Conservation (phyloP, 2,329 filamentous ascomycete species). For the Plenodomus tracheiphilus region DNA sequence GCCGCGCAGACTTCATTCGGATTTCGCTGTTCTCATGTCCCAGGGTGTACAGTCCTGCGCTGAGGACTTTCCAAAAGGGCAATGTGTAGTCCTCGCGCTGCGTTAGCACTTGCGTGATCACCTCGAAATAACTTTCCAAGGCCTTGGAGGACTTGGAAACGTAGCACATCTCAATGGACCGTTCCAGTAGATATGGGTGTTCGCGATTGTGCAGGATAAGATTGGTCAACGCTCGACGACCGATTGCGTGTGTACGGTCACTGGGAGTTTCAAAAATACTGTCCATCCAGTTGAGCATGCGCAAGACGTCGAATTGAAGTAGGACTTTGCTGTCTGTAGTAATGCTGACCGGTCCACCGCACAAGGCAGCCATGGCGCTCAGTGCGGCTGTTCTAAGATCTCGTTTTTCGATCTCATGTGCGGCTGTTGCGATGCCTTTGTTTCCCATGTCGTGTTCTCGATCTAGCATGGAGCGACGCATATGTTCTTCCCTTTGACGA, state of each 20-base stretch:
- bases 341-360: slow-evolving; percentile 79
- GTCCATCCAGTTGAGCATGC: slow-evolving; percentile 94
- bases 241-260: slow-evolving; percentile 89
- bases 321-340: slow-evolving; percentile 85
- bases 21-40: slow-evolving; percentile 91
- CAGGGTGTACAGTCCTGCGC: slow-evolving; percentile 85
- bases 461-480: slow-evolving; percentile 82
- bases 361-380: slow-evolving; percentile 93
- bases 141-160: slow-evolving; percentile 78
- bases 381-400: slow-evolving; percentile 88
- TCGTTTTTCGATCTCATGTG: slow-evolving; percentile 95
- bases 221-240: slow-evolving; percentile 84
- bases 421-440: slow-evolving; percentile 77
- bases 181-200: slow-evolving; percentile 80
- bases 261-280: slow-evolving; percentile 91
- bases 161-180: slow-evolving; percentile 92
- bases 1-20: slow-evolving; percentile 79
- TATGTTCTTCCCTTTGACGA: slow-evolving; percentile 78
- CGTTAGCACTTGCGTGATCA: slow-evolving; percentile 83
- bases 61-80: slow-evolving; percentile 88
- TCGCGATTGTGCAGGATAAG: slow-evolving; percentile 89
- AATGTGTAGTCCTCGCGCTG: slow-evolving; percentile 81
- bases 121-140: slow-evolving; percentile 92
- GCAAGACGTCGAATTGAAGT: slow-evolving; percentile 86
- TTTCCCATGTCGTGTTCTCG: slow-evolving; percentile 74